Evolutionary conservation across 1,284 basidiomycete genomes (phyloP).

Genomic region (Albatrellus sp.): DNA sequence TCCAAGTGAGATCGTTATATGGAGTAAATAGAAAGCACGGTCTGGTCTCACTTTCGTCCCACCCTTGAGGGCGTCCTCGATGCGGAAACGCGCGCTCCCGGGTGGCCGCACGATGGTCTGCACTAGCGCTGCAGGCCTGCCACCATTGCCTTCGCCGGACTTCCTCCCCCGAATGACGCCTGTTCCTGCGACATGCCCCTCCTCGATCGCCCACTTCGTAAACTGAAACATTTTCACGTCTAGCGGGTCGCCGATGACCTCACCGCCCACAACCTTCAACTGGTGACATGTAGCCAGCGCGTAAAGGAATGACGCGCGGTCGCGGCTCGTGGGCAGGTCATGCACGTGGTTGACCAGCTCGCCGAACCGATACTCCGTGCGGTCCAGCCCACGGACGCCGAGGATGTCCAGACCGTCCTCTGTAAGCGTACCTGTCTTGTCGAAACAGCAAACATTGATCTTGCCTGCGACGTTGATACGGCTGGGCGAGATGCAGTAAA

Average conservation of each 20-base stretch:
- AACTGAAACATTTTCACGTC: conserved; percentile 98
- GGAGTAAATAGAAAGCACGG: background rate
- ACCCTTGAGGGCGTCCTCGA: conserved; percentile 87
- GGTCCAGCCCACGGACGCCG: conserved; percentile 77
- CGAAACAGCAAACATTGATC: conserved; percentile 97
- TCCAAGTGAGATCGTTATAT: conserved; percentile 1
- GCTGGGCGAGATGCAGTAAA: conserved; percentile 96
- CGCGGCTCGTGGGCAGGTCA: conserved; percentile 65
- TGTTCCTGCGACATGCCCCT: conserved; percentile 64
- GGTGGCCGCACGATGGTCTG: conserved; percentile 96
- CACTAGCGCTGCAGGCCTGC: conserved; percentile 82
- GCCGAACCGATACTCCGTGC: conserved; percentile 68
- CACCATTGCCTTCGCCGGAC: conserved; percentile 25
- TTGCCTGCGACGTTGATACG: conserved; percentile 95
- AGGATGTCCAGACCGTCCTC: conserved; percentile 98
- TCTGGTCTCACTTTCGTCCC: conserved; percentile 48
- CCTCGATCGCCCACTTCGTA: conserved; percentile 93
- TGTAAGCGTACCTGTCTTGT: conserved; percentile 98
- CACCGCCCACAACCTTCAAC: conserved; percentile 83
- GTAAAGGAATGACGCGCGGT: conserved; percentile 79
- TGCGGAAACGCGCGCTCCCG: conserved; percentile 76
- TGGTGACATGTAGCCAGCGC: conserved; percentile 96
- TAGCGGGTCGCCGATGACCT: conserved; percentile 89
- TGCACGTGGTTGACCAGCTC: conserved; percentile 83
- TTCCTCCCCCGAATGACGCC: conserved; percentile 55